Evolutionary conservation across 129 eudicot genomes (phyloP), one percentile per base, ranked within the genome.

Genomic region (Gnaphalium uliginosum): DNA sequence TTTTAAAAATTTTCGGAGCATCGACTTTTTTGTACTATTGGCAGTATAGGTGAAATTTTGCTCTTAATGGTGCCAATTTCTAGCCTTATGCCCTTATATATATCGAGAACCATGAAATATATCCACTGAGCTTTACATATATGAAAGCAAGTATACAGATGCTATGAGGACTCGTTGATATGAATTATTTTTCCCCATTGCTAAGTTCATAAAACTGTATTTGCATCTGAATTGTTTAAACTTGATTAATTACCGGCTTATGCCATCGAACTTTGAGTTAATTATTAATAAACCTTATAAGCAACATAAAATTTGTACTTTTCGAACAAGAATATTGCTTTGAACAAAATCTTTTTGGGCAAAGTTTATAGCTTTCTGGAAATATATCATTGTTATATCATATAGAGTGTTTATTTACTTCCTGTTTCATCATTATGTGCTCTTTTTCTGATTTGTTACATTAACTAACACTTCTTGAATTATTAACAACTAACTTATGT

Each of bases 301-400:
- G 64, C 64, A 64, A 29, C 50, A 63, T 29, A 46, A 43, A 63
- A 17, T 51, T 14, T 1, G 33, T 17, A 53, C 5, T 30, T 29
- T 48, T 46, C 0, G 23, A 17, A 30, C 54, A 2, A 4, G 6
- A 76, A 21, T 50, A 8, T 14, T 65, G 51, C 30, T 33, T 24
- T 18, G 27, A 26, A n/a, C 60, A 41, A 41, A 41, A 72, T 37
- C 15, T 24, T 37, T 64, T 43, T 24, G 35, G 30, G 15, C 32
- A 63, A 74, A 75, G 33, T 75, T 75, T 14, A 27, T 74, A 26
- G 62, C 60, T 62, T 75, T 63, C 10, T 76, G 65, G 6, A 75
- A 39, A 50, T 13, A 58, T 21, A 32, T 54, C 11, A 72, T 14
- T 10, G 21, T 11, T 64, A 65, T 5, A 39, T n/a, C 21, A 29